Percentiles rank a stretch among this genome's conserved stretches.
These are phyloP conservation scores for Colletotrichum sidae DNA, from an alignment of 2,329 filamentous ascomycete genomes.

Conservation along the genomic window DNA sequence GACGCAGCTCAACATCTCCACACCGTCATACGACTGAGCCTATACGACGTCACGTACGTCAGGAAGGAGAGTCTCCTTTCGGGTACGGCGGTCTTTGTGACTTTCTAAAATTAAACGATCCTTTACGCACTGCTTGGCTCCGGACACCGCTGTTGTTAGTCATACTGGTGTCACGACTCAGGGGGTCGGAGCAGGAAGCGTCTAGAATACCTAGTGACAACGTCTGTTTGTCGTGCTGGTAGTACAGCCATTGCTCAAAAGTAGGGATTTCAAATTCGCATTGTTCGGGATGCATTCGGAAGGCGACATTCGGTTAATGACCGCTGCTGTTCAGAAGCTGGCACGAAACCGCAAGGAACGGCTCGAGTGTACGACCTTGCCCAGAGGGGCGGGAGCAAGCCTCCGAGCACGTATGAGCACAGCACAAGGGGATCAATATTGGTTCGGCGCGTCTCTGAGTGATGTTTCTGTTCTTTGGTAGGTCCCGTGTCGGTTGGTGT, in stretches of 20 bases:
- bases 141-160: constrained; percentile 8
- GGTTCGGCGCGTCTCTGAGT: constrained; percentile 13
- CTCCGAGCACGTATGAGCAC: constrained; percentile 3
- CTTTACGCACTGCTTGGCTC: constrained; percentile 15
- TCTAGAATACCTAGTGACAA: too few relatives aligned
- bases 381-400: background rate
- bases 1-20: constrained; percentile 6
- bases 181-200: background rate
- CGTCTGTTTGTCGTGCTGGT: too few relatives aligned
- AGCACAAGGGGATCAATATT: constrained; percentile 9
- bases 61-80: background rate
- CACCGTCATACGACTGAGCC: constrained; percentile 31
- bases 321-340: background rate
- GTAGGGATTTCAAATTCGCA: background rate
- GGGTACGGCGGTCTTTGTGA: constrained; percentile 21
- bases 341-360: background rate
- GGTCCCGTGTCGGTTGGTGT: background rate
- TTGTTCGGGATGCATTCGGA: too few relatives aligned
- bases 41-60: constrained; percentile 26
- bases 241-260: too few relatives aligned
- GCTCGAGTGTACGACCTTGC: background rate
- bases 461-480: constrained; percentile 3
- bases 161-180: constrained; percentile 1
- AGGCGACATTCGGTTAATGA: too few relatives aligned
- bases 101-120: constrained; percentile 19